Conservation (phyloP, 176 grass and related monocot species). For the Cenchrus fungigraminus region DNA sequence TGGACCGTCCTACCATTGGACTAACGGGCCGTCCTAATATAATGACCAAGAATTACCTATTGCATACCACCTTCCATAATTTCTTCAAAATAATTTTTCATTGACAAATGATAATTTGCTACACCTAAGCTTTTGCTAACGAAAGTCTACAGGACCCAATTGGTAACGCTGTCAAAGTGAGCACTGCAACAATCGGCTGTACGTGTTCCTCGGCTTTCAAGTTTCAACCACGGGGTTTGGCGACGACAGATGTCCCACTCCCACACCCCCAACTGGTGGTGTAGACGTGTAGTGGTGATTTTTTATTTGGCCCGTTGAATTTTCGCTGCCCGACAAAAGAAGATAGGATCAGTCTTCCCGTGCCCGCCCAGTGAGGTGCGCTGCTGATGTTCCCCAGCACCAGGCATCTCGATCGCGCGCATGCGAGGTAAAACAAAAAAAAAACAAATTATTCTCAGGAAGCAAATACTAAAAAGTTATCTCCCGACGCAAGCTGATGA, state of each 20-base stretch:
- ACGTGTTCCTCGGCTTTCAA: background rate
- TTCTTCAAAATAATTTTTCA: background rate
- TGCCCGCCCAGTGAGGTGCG: background rate
- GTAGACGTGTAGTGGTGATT: background rate
- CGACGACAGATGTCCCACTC: slow-evolving; percentile 5
- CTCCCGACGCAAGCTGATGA: background rate
- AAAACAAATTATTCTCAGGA: background rate
- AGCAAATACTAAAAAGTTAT: background rate
- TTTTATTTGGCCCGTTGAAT: slow-evolving; percentile 8
- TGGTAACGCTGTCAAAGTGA: background rate
- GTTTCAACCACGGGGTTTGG: background rate
- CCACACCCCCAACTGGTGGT: background rate
- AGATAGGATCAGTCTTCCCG: background rate
- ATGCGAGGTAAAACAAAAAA: slow-evolving; percentile 3
- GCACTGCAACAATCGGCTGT: background rate
- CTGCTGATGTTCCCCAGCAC: slow-evolving; percentile 30
- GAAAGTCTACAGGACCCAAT: background rate
- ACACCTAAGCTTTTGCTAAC: background rate
- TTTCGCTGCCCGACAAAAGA: background rate
- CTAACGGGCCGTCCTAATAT: background rate
- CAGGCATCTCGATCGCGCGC: slow-evolving; percentile 32
- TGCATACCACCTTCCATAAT: background rate
- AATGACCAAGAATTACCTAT: background rate
- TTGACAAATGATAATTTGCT: background rate
- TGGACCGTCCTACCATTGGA: too few species aligned